Conservation (phyloP, 2,329 filamentous ascomycete species). For the Sclerotinia sclerotiorum region DNA sequence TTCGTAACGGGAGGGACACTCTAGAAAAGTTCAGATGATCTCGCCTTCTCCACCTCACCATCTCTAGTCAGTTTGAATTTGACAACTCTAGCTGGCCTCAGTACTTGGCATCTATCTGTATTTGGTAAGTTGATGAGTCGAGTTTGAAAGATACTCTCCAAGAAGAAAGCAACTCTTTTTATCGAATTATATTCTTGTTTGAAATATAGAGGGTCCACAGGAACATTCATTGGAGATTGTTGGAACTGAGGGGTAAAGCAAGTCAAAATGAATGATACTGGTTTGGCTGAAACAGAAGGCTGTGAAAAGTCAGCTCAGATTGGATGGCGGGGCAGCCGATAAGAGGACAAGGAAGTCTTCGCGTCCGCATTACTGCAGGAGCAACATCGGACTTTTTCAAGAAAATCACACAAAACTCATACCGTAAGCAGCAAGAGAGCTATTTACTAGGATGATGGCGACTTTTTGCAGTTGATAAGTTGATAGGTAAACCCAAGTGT, state of each 20-base stretch:
- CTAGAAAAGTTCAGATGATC: constrained; percentile 2
- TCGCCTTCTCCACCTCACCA: background rate
- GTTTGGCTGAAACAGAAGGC: constrained; percentile 17
- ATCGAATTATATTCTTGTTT: background rate
- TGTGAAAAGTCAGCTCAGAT: constrained; percentile 18
- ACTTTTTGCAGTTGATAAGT: constrained; percentile 13
- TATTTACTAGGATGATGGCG: constrained; percentile 17
- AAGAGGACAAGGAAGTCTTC: constrained; percentile 9
- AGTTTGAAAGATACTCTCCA: background rate
- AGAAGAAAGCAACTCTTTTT: background rate
- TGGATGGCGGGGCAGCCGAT: constrained; percentile 22
- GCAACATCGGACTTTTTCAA: constrained; percentile 8
- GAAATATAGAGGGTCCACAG: background rate
- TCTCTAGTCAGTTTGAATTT: background rate
- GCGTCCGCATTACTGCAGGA: constrained; percentile 10
- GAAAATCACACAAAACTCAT: background rate
- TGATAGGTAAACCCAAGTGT: constrained; percentile 17
- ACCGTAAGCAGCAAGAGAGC: background rate
- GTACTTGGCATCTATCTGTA: background rate
- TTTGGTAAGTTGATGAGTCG: background rate
- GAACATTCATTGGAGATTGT: constrained; percentile 2
- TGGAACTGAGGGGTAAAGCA: constrained; percentile 6
- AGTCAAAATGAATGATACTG: constrained; percentile 13
- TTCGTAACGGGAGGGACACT: background rate
- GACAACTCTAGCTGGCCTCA: background rate